Base-by-base conservation (phyloP, 2,329 filamentous ascomycete species). In the Colletotrichum gigasporum region DNA sequence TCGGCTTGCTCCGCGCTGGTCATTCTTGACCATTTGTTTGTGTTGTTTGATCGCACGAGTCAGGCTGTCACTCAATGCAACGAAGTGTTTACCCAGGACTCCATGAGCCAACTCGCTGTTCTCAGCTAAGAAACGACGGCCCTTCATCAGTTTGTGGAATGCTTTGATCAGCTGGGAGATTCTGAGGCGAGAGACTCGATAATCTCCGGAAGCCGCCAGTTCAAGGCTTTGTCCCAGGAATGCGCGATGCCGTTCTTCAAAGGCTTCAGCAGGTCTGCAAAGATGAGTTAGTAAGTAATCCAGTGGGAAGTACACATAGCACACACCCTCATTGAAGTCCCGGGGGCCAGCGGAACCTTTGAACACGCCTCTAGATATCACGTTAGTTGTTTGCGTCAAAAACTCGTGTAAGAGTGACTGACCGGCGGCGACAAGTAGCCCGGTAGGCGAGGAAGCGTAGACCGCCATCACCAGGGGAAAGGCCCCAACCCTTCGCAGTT, bases 341-440 rank as follows among this genome's bases (percentile, higher is more conserved):
- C 35, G 20, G 22, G n/a, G 16, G 3, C 57, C 62, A 3, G 35
- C n/a, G n/a, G 35, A 16, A 20, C 57, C 57, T 22, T 57, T 51
- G 5, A 65, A 63, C 5, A 44, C 22, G 0, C 62, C 62, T 2
- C 62, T 65, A 11, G n/a, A n/a, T 28, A 9, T 1, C 4, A 5
- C 3, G 7, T 65, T 24, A 65, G 62, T 34, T 3, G 11, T 7
- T 18, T 6, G 1, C 5, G 12, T 12, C 7, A 22, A 6, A 11
- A 11, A 4, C 12, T 8, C 8, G 7, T 2, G 10, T 16, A 5
- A 7, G 3, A 11, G 18, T 5, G 45, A 79, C 77, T 5, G 84
- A 87, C 56, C 80, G 69, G 44, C 85, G 79, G 39, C 83, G 76
- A 52, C 83, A 83, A 2, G 84, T 79, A 5, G 67, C 69, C 64